Percentiles rank a stretch among this genome's conserved stretches.
Conservation (phyloP, 108 stramenopile species). For the Fistulifera pelliculosa region DNA sequence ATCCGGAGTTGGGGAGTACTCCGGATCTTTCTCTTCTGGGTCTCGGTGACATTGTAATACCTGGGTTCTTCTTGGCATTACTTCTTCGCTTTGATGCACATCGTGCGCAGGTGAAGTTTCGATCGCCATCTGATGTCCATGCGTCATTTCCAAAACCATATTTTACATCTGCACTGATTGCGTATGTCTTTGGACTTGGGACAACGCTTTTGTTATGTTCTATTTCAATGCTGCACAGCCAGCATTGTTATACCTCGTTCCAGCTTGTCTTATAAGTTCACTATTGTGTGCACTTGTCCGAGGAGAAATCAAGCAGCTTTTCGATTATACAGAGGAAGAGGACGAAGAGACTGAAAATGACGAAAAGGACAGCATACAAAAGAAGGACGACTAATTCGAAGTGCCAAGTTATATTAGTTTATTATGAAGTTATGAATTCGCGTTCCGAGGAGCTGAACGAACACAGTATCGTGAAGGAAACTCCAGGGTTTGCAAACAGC, state of each 20-base stretch:
- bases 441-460: too few relatives aligned
- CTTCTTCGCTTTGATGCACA: constrained; percentile 87
- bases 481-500: too few relatives aligned
- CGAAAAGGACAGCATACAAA: constrained; percentile 29
- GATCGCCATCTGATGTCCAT: constrained; percentile 40
- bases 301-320: constrained; percentile 65
- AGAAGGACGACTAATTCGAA: constrained; percentile 23
- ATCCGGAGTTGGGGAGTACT: constrained; percentile 33
- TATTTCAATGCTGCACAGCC: constrained; percentile 97
- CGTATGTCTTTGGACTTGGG: constrained; percentile 75
- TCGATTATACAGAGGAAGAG: constrained; percentile 82
- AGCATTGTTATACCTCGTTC: constrained; percentile 95
- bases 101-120: constrained; percentile 40
- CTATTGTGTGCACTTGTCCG: constrained; percentile 50
- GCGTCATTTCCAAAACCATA: constrained; percentile 88
- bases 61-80: constrained; percentile 79
- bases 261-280: constrained; percentile 71
- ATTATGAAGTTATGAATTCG: too few relatives aligned
- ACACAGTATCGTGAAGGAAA: too few relatives aligned
- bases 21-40: constrained; percentile 81
- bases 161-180: constrained; percentile 76
- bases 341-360: constrained; percentile 68
- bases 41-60: constrained; percentile 97
- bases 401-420: too few relatives aligned
- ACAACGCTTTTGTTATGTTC: constrained; percentile 94